These are phyloP conservation scores for Trametes punicea DNA, from an alignment of 768 basidiomycete genomes.

Conservation along the genomic window DNA sequence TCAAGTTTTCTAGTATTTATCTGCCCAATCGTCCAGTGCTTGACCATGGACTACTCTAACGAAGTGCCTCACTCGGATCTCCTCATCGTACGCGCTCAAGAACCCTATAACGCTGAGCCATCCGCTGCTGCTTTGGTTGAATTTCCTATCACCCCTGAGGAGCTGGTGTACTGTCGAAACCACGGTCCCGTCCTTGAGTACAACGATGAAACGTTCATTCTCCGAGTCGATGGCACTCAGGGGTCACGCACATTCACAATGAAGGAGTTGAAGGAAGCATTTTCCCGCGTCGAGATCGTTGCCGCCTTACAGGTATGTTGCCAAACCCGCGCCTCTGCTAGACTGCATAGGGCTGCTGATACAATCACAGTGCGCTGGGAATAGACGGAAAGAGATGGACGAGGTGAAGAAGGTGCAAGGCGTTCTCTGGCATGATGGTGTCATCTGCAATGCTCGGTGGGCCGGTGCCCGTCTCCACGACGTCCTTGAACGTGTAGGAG, in stretches of 20 bases:
- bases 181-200: conserved; percentile 59
- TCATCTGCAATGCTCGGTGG: conserved; percentile 70
- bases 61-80: conserved; percentile 50
- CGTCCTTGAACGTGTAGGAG: conserved; percentile 35
- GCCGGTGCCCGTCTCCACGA: conserved; percentile 57
- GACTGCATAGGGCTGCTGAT: not conserved
- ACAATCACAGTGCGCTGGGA: conserved; percentile 26
- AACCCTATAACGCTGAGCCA: conserved; percentile 74
- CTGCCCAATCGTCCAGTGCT: too few relatives aligned
- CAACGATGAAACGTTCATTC: conserved; percentile 34
- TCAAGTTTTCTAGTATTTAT: too few relatives aligned
- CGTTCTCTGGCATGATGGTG: conserved; percentile 46
- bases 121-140: conserved; percentile 51
- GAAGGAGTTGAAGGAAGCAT: conserved; percentile 38
- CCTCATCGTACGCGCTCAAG: conserved; percentile 41
- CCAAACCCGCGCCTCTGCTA: not conserved
- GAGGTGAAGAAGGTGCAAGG: conserved; percentile 24
- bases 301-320: conserved; percentile 28
- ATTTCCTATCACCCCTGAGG: conserved; percentile 58
- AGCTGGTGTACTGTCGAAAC: conserved; percentile 68
- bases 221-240: conserved; percentile 21
- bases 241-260: conserved; percentile 36
- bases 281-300: conserved; percentile 35
- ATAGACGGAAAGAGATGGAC: conserved; percentile 27
- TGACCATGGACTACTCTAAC: conserved; percentile 16